A percentile compares a stretch with the other conserved stretches of the same genome.
phyloP scores from a whole-genome alignment of 1,284 basidiomycete species.

The Caloboletus inedulis region DNA sequence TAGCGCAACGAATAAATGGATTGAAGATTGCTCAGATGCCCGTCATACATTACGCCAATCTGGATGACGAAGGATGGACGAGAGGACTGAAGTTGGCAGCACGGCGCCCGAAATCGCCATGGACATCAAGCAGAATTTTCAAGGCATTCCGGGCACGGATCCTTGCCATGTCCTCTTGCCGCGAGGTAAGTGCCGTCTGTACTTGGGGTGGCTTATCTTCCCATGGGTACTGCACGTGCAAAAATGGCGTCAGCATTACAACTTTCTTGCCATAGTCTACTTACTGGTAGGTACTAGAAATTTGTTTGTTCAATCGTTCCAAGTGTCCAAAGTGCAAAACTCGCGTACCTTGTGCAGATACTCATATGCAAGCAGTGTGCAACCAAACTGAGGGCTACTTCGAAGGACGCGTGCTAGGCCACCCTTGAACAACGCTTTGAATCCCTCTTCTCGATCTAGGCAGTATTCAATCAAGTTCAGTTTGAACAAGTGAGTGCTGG shows the following conservation, averaged over 20 bases:
- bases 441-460: slow-evolving; percentile 81
- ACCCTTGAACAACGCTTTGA: slow-evolving; percentile 92
- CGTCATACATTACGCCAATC: slow-evolving; percentile 26
- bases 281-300: slow-evolving; percentile 64
- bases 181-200: slow-evolving; percentile 67
- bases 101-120: slow-evolving; percentile 75
- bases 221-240: slow-evolving; percentile 66
- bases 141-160: slow-evolving; percentile 92
- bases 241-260: slow-evolving; percentile 6
- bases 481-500: not conserved
- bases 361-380: slow-evolving; percentile 89
- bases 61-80: slow-evolving; percentile 35
- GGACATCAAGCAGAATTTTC: slow-evolving; percentile 80
- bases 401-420: slow-evolving; percentile 88
- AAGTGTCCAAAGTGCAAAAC: not conserved
- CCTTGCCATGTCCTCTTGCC: slow-evolving; percentile 80
- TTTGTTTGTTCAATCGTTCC: not conserved
- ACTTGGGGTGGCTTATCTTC: slow-evolving; percentile 59
- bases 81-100: slow-evolving; percentile 36
- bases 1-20: not conserved
- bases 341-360: slow-evolving; percentile 65
- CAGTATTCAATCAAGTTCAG: slow-evolving; percentile 13
- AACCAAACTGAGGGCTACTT: slow-evolving; percentile 88
- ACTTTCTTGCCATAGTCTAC: slow-evolving; percentile 28
- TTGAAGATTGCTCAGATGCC: not conserved